Conservation (phyloP, 208 protist species). For the Vickermania spadyakhi region DNA sequence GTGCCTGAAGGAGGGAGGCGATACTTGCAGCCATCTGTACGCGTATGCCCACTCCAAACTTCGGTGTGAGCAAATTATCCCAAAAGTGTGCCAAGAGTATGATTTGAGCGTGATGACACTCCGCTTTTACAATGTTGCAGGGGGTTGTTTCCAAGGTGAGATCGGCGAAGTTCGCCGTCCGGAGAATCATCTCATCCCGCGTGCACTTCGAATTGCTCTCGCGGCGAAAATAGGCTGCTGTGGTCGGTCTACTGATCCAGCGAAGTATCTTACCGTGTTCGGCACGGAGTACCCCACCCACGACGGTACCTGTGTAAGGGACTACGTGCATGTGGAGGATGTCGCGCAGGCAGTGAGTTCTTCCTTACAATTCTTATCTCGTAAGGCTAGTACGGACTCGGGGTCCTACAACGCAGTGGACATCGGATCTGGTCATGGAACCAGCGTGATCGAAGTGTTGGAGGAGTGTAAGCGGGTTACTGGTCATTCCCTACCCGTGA, state of each 20-base stretch:
- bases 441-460: conserved; percentile 95
- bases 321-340: conserved; percentile 99
- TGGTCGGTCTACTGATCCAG: conserved; percentile 24
- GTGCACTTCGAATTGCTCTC: conserved; percentile 90
- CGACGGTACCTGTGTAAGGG: conserved; percentile 95
- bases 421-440: conserved; percentile 92
- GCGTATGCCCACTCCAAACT: conserved; percentile 94
- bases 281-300: conserved; percentile 92
- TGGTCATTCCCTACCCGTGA: conserved; percentile 83
- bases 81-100: conserved; percentile 67
- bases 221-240: conserved; percentile 58
- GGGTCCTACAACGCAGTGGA: conserved; percentile 86
- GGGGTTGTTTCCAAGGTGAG: conserved; percentile 89
- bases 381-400: conserved; percentile 21
- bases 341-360: conserved; percentile 92
- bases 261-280: conserved; percentile 87
- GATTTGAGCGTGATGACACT: conserved; percentile 85
- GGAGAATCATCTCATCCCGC: conserved; percentile 98
- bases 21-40: conserved; percentile 7
- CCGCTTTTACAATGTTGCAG: conserved; percentile 98
- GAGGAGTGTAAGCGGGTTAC: conserved; percentile 84
- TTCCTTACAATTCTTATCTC: conserved; percentile 76
- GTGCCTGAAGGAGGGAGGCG: background rate
- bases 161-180: conserved; percentile 95
- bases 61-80: conserved; percentile 90